phyloP scores from a whole-genome alignment of 345 rosid genomes.

The Reutealis trisperma region DNA sequence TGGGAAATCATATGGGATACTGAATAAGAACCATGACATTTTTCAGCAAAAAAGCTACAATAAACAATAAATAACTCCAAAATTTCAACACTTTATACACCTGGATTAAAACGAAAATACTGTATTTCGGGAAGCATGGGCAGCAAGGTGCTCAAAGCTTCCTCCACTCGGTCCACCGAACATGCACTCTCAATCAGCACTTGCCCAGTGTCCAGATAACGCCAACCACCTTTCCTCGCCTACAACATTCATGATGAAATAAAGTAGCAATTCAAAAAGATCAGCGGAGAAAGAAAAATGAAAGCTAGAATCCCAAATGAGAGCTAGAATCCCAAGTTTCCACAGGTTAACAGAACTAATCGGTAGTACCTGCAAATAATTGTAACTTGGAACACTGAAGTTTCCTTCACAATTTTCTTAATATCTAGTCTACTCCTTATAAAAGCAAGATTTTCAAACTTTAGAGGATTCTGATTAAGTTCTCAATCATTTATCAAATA shows the following conservation, averaged over 20 bases:
- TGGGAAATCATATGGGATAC: constrained; percentile 21
- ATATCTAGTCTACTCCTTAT: background rate
- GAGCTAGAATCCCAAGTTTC: background rate
- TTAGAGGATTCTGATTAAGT: background rate
- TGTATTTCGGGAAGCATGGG: constrained; percentile 94
- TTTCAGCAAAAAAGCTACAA: constrained; percentile 8
- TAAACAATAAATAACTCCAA: constrained; percentile 7
- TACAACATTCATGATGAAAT: constrained; percentile 22
- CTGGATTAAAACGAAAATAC: constrained; percentile 93
- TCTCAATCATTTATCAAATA: background rate
- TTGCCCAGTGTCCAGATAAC: constrained; percentile 96
- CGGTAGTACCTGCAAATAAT: background rate
- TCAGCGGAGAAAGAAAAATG: background rate
- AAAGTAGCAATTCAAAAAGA: constrained; percentile 1
- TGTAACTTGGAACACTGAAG: background rate
- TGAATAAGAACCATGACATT: constrained; percentile 14
- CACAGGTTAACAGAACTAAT: background rate
- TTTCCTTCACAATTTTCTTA: background rate
- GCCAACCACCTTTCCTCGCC: constrained; percentile 98
- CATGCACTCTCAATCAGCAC: constrained; percentile 98
- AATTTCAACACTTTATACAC: constrained; percentile 21
- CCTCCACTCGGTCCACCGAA: constrained; percentile 97
- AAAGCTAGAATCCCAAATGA: background rate
- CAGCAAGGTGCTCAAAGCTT: constrained; percentile 90
- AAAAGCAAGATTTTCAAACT: background rate